phyloP scores from a whole-genome alignment of 2,329 filamentous ascomycete species.

The Mycocentrospora acerina region DNA sequence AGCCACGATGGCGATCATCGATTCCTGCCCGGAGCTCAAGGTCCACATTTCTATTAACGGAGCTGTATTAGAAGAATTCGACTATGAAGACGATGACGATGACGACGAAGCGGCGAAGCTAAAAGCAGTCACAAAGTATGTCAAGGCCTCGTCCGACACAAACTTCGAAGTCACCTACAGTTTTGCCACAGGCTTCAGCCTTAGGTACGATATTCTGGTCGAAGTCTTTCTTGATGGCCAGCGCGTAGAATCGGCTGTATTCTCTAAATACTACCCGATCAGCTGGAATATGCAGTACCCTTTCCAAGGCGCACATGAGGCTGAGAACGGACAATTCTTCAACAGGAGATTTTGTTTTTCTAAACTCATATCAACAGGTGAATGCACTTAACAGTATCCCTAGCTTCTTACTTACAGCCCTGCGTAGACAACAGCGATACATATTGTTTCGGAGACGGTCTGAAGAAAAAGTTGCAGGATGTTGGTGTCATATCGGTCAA shows the following conservation, averaged over 20 bases:
- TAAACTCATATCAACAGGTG: slow-evolving; percentile 15
- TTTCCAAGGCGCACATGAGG: not conserved
- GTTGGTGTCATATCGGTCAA: no score
- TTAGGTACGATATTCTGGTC: slow-evolving; percentile 7
- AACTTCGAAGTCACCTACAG: slow-evolving; percentile 19
- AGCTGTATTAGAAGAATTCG: slow-evolving; percentile 24
- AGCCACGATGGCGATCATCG: slow-evolving; percentile 21
- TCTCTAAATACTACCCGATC: not conserved
- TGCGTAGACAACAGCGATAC: no score
- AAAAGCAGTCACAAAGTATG: slow-evolving; percentile 27
- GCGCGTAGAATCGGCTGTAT: no score
- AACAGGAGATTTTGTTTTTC: slow-evolving; percentile 24
- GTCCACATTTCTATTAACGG: slow-evolving; percentile 22
- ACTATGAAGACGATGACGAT: slow-evolving; percentile 22
- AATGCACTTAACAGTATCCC: not conserved
- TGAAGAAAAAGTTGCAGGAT: no score
- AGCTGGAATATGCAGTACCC: no score
- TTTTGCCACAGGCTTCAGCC: slow-evolving; percentile 1
- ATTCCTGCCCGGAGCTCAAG: slow-evolving; percentile 11
- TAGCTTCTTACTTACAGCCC: no score
- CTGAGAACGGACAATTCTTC: slow-evolving; percentile 1
- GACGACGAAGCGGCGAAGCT: no score
- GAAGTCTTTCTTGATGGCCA: slow-evolving; percentile 19
- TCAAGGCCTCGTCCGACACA: slow-evolving; percentile 30
- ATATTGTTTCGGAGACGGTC: no score